phyloP scores from a whole-genome alignment of 2,329 filamentous ascomycete genomes.

The Paracoccidioides lutzii region DNA sequence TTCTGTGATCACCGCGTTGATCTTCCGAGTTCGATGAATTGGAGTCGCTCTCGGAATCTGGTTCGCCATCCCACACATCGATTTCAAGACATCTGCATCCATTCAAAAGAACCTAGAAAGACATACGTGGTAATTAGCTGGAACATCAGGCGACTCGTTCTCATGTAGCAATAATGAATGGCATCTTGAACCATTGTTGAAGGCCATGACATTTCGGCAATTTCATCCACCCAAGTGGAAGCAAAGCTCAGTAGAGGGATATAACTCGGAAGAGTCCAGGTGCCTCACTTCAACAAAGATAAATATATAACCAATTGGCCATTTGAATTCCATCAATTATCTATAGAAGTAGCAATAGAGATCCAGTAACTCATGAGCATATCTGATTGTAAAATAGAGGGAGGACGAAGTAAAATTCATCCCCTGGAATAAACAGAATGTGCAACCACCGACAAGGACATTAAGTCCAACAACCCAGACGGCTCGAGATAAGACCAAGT shows the following conservation, averaged over 20 bases:
- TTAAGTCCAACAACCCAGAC: not conserved
- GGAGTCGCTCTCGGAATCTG: conserved; percentile 27
- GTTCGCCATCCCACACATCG: conserved; percentile 77
- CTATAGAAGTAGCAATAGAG: not conserved
- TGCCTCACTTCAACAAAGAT: not conserved
- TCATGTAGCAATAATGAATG: not conserved
- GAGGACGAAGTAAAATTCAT: not conserved
- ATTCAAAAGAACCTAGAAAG: conserved; percentile 51
- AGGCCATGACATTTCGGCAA: not conserved
- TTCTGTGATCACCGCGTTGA: conserved; percentile 5
- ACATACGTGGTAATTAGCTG: not conserved
- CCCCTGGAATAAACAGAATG: not conserved
- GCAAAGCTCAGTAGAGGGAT: too few relatives aligned
- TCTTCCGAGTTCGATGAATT: conserved; percentile 14
- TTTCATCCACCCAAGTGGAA: not conserved
- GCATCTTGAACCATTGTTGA: not conserved
- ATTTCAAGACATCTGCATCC: conserved; percentile 89
- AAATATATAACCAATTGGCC: not conserved
- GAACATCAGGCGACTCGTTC: not conserved
- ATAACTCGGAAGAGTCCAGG: not conserved
- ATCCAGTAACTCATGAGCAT: not conserved
- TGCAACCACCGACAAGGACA: not conserved
- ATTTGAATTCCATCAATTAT: not conserved
- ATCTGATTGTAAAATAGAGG: not conserved
- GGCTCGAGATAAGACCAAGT: not conserved